Conservation (phyloP, 169 alveolate species). For the Amoebophrya sp. region DNA sequence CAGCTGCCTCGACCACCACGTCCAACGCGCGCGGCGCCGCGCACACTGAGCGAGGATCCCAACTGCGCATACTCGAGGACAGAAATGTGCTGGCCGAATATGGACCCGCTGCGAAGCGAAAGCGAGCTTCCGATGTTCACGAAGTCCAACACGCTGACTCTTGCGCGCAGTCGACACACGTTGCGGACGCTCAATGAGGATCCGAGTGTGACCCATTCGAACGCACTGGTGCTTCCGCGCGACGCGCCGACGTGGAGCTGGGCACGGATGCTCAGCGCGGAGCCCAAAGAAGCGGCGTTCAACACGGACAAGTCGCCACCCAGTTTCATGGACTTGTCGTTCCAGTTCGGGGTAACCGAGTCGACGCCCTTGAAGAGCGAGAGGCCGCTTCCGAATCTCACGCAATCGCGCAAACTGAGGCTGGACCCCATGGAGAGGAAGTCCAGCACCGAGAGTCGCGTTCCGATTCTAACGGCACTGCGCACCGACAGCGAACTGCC, state of each 20-base stretch:
- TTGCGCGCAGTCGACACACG: not conserved
- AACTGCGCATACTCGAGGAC: not conserved
- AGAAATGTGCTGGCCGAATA: too few relatives aligned
- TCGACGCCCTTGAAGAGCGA: not conserved
- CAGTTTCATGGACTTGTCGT: not conserved
- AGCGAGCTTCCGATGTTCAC: not conserved
- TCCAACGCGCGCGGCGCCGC: conserved; percentile 1
- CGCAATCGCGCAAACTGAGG: not conserved
- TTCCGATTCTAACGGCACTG: too few relatives aligned
- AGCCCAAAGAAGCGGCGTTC: conserved; percentile 11
- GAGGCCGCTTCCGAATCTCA: not conserved
- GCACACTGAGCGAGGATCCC: conserved; percentile 2
- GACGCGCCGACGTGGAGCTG: not conserved
- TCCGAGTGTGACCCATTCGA: not conserved
- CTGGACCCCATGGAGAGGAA: not conserved
- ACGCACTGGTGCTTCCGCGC: not conserved
- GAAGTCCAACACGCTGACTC: not conserved
- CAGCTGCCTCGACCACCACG: not conserved
- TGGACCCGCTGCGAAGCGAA: not conserved
- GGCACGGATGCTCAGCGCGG: conserved; percentile 1
- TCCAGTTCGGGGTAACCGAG: too few relatives aligned
- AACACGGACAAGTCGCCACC: conserved; percentile 1
- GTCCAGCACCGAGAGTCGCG: not conserved
- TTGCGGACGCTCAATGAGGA: not conserved
- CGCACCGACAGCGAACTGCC: too few relatives aligned